Percentiles rank a stretch among this genome's conserved stretches.
These are phyloP conservation scores for Penicillium maclennaniae DNA, from an alignment of 495 filamentous ascomycete species.

Conservation along the genomic window DNA sequence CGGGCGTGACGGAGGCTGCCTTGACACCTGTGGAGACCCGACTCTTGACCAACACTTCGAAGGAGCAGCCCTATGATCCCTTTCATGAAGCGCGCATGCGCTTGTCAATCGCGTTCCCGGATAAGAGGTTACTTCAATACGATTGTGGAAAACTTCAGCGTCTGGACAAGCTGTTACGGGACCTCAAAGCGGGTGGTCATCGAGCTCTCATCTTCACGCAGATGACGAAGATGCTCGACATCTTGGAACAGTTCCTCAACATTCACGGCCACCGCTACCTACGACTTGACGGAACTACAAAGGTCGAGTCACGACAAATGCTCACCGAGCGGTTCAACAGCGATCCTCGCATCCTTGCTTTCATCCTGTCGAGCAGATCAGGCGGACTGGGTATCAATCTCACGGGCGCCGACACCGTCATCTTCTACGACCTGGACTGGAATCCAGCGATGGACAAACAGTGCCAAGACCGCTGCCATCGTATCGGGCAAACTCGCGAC, in stretches of 20 bases:
- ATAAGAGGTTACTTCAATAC: constrained; percentile 91
- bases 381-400: constrained; percentile 96
- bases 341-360: constrained; percentile 83
- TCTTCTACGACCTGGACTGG: constrained; percentile 99
- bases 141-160: constrained; percentile 97
- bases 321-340: constrained; percentile 97
- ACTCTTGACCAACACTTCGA: constrained; percentile 42
- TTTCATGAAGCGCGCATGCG: constrained; percentile 94
- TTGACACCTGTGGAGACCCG: constrained; percentile 64
- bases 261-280: constrained; percentile 97
- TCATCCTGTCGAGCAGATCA: constrained; percentile 92
- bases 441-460: constrained; percentile 99
- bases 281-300: constrained; percentile 90
- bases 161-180: constrained; percentile 80
- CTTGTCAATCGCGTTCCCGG: constrained; percentile 92
- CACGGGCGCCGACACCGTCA: constrained; percentile 95
- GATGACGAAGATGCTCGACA: constrained; percentile 98
- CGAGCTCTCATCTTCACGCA: constrained; percentile 97
- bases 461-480: constrained; percentile 95
- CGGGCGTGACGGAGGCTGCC: constrained; percentile 65
- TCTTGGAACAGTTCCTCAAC: constrained; percentile 96
- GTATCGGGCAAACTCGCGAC: constrained; percentile 96
- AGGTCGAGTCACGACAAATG: constrained; percentile 91
- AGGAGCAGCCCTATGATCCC: constrained; percentile 65
- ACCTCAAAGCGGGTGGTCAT: constrained; percentile 84